These are phyloP conservation scores for Botrytis pseudocinerea DNA, from an alignment of 2,329 filamentous ascomycete genomes.

Conservation along the genomic window DNA sequence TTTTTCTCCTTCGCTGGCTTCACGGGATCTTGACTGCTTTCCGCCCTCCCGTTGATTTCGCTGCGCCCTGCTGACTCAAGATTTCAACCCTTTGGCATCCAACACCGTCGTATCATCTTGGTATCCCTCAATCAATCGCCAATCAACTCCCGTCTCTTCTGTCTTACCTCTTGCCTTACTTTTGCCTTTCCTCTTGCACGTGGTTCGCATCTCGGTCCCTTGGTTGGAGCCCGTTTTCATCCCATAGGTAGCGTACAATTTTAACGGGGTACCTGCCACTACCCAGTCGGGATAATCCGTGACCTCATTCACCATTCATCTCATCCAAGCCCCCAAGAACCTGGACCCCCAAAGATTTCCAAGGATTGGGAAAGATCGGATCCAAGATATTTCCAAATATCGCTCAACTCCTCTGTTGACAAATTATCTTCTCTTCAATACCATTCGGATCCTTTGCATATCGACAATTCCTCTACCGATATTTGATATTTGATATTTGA, in stretches of 20 bases:
- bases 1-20: constrained; percentile 7
- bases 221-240: constrained; percentile 16
- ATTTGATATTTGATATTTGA: constrained; percentile 6
- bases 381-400: constrained; percentile 12
- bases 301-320: constrained; percentile 15
- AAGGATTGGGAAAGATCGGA: constrained; percentile 13
- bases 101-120: not conserved
- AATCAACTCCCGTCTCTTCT: constrained; percentile 4
- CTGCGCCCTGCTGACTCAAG: constrained; percentile 22
- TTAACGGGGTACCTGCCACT: not conserved
- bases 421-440: not conserved
- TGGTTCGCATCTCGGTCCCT: constrained; percentile 16
- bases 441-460: not conserved
- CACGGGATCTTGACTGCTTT: not conserved
- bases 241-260: not conserved
- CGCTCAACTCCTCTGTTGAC: not conserved
- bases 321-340: not conserved
- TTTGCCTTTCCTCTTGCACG: not conserved
- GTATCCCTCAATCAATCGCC: not conserved
- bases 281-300: constrained; percentile 11
- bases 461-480: not conserved
- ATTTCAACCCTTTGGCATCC: not conserved
- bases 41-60: not conserved
- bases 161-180: not conserved
- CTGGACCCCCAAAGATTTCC: constrained; percentile 3